Evolutionary conservation across 257 asterid genomes (phyloP).

Genomic region (Plectranthus barbatus): DNA sequence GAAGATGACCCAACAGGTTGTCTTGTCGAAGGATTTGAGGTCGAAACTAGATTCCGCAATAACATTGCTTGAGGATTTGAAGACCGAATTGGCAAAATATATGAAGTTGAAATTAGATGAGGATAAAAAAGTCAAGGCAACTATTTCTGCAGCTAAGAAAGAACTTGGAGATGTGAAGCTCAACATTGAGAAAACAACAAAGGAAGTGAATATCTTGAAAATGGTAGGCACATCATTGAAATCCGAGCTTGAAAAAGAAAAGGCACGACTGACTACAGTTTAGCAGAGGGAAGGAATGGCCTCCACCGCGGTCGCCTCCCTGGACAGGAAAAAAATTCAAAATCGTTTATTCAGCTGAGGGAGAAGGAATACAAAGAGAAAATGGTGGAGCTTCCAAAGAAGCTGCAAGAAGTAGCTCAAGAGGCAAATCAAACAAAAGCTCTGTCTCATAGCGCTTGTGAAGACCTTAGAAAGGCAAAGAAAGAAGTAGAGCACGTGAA

Average conservation of each 20-base stretch:
- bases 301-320: constrained; percentile 64
- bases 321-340: constrained; percentile 60
- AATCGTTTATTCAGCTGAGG: constrained; percentile 44
- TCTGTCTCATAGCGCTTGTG: constrained; percentile 41
- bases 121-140: too few relatives aligned
- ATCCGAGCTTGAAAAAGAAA: constrained; percentile 60
- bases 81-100: too few relatives aligned
- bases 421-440: constrained; percentile 58
- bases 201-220: constrained; percentile 54
- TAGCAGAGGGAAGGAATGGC: constrained; percentile 92
- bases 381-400: constrained; percentile 61
- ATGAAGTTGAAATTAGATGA: too few relatives aligned
- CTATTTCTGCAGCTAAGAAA: constrained; percentile 50
- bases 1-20: too few relatives aligned
- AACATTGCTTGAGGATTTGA: too few relatives aligned
- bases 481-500: constrained; percentile 76
- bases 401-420: constrained; percentile 62
- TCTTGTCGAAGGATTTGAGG: too few relatives aligned
- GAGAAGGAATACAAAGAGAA: constrained; percentile 71
- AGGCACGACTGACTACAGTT: constrained; percentile 39
- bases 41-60: too few relatives aligned
- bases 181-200: constrained; percentile 50
- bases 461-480: constrained; percentile 53
- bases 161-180: constrained; percentile 75
- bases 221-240: constrained; percentile 62